Evolutionary conservation across 345 rosid species (phyloP), one percentile per base, ranked within the genome.

Genomic region (Cochlearia excelsa): DNA sequence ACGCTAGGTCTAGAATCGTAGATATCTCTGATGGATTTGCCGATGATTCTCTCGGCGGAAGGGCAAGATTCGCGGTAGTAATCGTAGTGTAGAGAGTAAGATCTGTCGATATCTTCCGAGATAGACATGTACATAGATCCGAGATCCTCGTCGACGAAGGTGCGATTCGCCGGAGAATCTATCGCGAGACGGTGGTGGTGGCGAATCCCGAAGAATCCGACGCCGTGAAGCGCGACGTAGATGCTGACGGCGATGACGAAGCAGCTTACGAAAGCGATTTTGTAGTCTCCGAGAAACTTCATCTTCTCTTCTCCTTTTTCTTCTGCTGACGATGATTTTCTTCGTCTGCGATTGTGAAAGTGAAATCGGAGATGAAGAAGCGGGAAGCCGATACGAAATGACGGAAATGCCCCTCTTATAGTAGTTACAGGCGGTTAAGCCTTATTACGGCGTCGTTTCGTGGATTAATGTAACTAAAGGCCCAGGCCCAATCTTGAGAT

Each of bases 1-100:
- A 82, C 65, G 1, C 61, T 71, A 11, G 76, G 34, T n/a, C 40
- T 65, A 53, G 30, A 28, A 9, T 54, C 31, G 61, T 69, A 46
- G 44, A 72, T 37, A 2, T 65, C 51, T 29, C 68, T 77, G 53
- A 81, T 54, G 7, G 58, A 5, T 23, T 63, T 66, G 7, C 46
- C 62, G 42, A 84, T 58, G 43, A 73, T 72, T 27, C 10, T 67
- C 73, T 74, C 83, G 2, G 90, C 84, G 44, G 51, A 55, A 0
- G 84, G 83, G 54, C 90, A 81, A 1, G 80, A 72, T 8, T 76
- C 72, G 1, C 71, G 71, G 45, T 79, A 84, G 63, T 63, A 81
- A 57, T 78, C 84, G 42, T 84, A 79, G 67, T 78, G 75, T 2
- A 76, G 80, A 0, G 68, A 64, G 33, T 51, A 26, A 37, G 60